Evolutionary conservation across 2,329 filamentous ascomycete species (phyloP), one percentile per base, ranked within the genome.

Genomic region (Microcyclospora tardicrescens): DNA sequence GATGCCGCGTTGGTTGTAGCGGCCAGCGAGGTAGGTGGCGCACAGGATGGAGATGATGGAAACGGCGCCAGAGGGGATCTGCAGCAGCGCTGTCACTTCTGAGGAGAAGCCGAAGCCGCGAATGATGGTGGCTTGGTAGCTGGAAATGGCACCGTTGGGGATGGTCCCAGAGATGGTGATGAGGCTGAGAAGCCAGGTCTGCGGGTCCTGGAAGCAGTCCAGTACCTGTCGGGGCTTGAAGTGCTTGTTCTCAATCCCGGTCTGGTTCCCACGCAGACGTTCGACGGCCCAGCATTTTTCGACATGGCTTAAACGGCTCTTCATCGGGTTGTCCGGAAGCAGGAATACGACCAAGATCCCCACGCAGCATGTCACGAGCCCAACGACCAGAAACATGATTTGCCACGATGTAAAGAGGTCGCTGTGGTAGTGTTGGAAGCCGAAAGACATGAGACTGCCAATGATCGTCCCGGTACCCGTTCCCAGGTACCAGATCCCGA

Each of bases 401-500:
- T 72, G 68, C 70, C 69, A 74, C 33, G 63, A 58, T 16, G 57
- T 59, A 36, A 72, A 57, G 1, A 56, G 40, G 6, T 29, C 34
- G 19, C 55, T 48, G 1, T 43, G 36, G 29, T 48, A 49, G 37
- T 75, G 70, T 1, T 70, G 71, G 12, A 79, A 57, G 0, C 72
- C 75, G 41, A 68, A 77, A 0, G 74, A 74, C 11, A 76, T 50
- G 0, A 66, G 63, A 0, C 71, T 71, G 0, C 73, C 75, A 10
- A 75, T 40, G 31, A 79, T 73, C 5, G 68, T 76, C 0, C 72
- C 71, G 0, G 68, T 42, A 0, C 75, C 74, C 37, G 74, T 79
- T 0, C 73, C 77, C 3, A 72, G 65, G 46, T 81, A 81, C 77
- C 77, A 82, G n/a, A 69, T 68, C 0, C 75, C 75, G 2, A 79